Evolutionary conservation across 495 filamentous ascomycete genomes (phyloP), one percentile per base, ranked within the genome.

Genomic region (Arthonia radiata): DNA sequence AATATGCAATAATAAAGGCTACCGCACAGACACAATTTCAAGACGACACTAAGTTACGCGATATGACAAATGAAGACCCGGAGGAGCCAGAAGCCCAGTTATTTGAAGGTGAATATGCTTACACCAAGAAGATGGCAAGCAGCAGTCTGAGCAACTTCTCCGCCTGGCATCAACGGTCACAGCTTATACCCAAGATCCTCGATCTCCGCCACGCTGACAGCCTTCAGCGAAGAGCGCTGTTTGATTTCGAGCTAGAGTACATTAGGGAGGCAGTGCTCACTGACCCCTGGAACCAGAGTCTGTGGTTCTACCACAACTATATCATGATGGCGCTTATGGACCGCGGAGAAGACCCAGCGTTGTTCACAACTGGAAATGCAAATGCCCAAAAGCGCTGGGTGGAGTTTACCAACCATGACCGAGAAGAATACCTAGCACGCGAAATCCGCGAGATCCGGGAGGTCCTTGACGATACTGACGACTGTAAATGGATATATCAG

Each of bases 241-340:
- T 92, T 18, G 70, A 89, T 26, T 54, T 68, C 31, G 81, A 97
- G 46, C 53, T 94, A 31, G 51, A 52, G 22, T 52, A 79, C 14
- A 70, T 91, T 17, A 62, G 71, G 29, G 57, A 66, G 26, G 81
- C 73, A 0, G 60, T 93, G 23, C 67, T 65, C 28, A 80, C 79
- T 10, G 83, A 89, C 36, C 76, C 81, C 4, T 72, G 80, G 32
- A 80, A 92, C 42, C 82, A 92, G 38, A 82, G 77, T 6, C 51
- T 92, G 9, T 99, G 89, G 89, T 91, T 81, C 46, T 99, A 94
- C 44, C 78, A 94, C 40, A 69, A 76, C 31, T 83, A 64, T 40
- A 44, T 92, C 31, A 68, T 92, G 49, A 61, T 49, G 35, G 61
- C 48, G 3, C 56, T 70, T 51, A n/a, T 41, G 40, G 6, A 25